Percentiles rank a stretch among this genome's conserved stretches.
Evolutionary conservation across 2,329 filamentous ascomycete genomes (phyloP).

Genomic region (Laburnicola sp.): DNA sequence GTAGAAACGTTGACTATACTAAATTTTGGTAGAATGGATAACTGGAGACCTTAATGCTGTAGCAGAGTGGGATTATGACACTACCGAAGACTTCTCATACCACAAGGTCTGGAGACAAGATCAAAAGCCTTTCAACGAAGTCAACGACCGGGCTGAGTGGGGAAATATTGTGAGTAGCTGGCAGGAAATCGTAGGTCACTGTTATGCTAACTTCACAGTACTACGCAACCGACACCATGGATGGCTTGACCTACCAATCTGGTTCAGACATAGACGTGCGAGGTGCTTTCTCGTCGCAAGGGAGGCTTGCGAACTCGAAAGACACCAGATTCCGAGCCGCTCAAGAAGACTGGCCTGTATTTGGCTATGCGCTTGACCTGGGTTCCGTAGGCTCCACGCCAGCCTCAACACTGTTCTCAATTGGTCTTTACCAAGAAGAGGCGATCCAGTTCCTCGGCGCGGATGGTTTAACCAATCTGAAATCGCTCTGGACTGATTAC

Average conservation of each 20-base stretch:
- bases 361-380: conserved; percentile 57
- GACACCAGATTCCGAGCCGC: conserved; percentile 57
- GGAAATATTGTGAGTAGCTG: conserved; percentile 47
- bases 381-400: conserved; percentile 47
- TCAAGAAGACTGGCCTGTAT: conserved; percentile 55
- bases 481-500: conserved; percentile 56
- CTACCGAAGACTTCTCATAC: conserved; percentile 55
- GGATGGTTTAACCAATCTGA: conserved; percentile 43
- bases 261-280: conserved; percentile 54
- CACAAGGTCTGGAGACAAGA: conserved; percentile 59
- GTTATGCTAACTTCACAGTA: conserved; percentile 38
- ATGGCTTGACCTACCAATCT: conserved; percentile 52
- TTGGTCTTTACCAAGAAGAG: conserved; percentile 54
- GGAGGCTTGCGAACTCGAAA: conserved; percentile 50
- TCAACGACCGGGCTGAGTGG: conserved; percentile 55
- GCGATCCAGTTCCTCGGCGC: conserved; percentile 55
- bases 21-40: conserved; percentile 64
- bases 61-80: conserved; percentile 65
- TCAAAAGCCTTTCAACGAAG: conserved; percentile 53
- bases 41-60: conserved; percentile 62
- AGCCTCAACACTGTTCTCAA: conserved; percentile 52
- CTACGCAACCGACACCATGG: conserved; percentile 52
- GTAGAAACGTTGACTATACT: too few species aligned
- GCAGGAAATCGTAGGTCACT: too few species aligned
- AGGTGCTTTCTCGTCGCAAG: conserved; percentile 49